Conservation (phyloP, 2,329 filamentous ascomycete species). For the Leptographium procerum region DNA sequence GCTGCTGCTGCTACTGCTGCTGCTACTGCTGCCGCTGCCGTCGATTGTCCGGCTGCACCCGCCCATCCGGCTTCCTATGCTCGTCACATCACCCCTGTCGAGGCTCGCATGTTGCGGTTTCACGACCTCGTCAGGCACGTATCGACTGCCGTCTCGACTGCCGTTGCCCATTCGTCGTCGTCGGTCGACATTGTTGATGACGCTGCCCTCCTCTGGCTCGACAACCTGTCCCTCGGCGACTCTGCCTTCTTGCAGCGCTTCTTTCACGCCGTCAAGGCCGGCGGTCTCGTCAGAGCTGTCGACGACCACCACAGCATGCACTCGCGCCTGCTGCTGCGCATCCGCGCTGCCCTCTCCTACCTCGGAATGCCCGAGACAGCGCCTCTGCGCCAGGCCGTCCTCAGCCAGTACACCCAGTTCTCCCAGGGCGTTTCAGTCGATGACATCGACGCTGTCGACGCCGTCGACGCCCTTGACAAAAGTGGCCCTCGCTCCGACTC, state of each 20-base stretch:
- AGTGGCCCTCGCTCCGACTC: not conserved
- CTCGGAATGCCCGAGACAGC: constrained; percentile 19
- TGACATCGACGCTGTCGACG: not conserved
- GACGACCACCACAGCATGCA: not conserved
- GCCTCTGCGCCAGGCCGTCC: constrained; percentile 23
- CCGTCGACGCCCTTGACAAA: not conserved
- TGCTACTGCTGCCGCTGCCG: constrained; percentile 5
- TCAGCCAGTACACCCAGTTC: constrained; percentile 15
- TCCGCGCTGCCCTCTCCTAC: constrained; percentile 14
- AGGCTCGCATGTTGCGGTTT: constrained; percentile 38
- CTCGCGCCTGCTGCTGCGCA: not conserved
- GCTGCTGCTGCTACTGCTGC: too few species aligned
- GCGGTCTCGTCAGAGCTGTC: not conserved
- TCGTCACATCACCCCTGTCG: constrained; percentile 33
- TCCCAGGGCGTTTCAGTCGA: not conserved
- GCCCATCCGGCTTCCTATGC: constrained; percentile 20
- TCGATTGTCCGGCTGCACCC: not conserved
- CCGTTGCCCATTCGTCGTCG: constrained; percentile 1
- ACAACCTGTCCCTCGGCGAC: constrained; percentile 37
- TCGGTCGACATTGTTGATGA: constrained; percentile 13
- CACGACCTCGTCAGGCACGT: constrained; percentile 25
- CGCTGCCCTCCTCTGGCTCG: constrained; percentile 29
- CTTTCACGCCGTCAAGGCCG: not conserved
- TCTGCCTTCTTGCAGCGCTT: constrained; percentile 24
- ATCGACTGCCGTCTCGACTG: constrained; percentile 15